Base-by-base conservation (phyloP, 768 basidiomycete species). In the Albatrellus ellisii region DNA sequence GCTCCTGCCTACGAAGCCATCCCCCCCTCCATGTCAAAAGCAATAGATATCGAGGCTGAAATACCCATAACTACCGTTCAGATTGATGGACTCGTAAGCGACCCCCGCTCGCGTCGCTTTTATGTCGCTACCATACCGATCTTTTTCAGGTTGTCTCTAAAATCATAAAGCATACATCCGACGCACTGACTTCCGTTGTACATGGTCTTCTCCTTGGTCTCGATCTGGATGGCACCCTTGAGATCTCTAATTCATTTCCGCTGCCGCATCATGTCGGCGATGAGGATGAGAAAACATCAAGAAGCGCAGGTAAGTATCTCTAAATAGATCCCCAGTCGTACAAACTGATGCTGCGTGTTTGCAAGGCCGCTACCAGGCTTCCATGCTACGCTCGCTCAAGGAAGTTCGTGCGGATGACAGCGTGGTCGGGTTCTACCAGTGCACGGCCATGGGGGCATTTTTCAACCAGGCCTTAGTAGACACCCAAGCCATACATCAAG, bases 391-490 rank as follows among this genome's bases (percentile, higher is more conserved):
- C 43, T 81, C 84, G 18, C 67, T 97, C 55, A 85, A 87, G 56
- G 89, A 92, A 58, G 90, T 92, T 42, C 82, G 86, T 54, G 77
- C 79, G 27, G 89, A 92, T 54, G 89, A 94, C 61, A 88, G 79
- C 49, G 75, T 91, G 26, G 82, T 95, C 42, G 92, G 92, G 28
- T 89, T 94, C 61, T 97, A 97, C 65, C 88, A 94, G 56, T 84
- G 85, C 33, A 88, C 81, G 21, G 76, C 78, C 7, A 69, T 88
- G 28, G 87, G 87, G 32, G 83, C 86, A 4, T 89, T 90, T 59
- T 83, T 82, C 60, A 85, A 75, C 55, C 85, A 87, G 57, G 70
- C 73, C 6, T 58, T 90, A 37, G 68, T 90, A 36, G 85, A 91
- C 51, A 79, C 82, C 6, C 85, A 87, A 58, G 82, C 81, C 36